Conservation (phyloP, 2,329 filamentous ascomycete genomes). For the Orbilia blumenaviensis region DNA sequence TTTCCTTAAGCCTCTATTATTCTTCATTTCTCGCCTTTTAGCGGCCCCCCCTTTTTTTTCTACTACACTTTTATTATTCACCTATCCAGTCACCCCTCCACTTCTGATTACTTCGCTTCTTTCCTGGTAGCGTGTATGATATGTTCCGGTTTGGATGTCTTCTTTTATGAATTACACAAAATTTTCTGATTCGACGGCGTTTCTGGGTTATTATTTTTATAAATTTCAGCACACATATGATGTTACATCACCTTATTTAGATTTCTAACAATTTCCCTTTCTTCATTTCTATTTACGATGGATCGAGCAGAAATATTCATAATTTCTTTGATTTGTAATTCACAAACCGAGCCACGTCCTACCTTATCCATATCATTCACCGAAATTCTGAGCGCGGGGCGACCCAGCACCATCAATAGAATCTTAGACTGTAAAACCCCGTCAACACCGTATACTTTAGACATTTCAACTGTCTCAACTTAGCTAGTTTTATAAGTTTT, state of each 20-base stretch:
- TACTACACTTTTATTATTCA: not conserved
- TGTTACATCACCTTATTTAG: conserved; percentile 5
- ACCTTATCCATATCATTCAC: not conserved
- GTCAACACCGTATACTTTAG: not conserved
- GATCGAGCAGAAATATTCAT: not conserved
- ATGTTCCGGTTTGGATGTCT: conserved; percentile 13
- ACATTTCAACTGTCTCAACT: not conserved
- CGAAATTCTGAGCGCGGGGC: not conserved
- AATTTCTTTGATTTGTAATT: conserved; percentile 11
- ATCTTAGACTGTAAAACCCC: not conserved
- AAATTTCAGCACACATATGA: not conserved
- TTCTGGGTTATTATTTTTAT: conserved; percentile 14
- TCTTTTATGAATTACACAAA: not conserved
- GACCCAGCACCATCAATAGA: not conserved
- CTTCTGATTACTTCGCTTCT: conserved; percentile 11
- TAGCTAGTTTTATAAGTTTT: too few relatives aligned
- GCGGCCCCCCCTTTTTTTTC: not conserved
- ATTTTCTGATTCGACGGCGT: not conserved
- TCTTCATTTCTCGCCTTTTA: not conserved
- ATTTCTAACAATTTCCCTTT: not conserved
- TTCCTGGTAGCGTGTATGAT: conserved; percentile 14
- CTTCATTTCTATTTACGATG: not conserved
- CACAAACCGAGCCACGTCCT: not conserved
- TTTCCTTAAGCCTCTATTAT: not conserved
- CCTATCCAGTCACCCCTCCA: not conserved